Base-by-base conservation (phyloP, 805 yeast species). In the Saccharomyces mikatae region DNA sequence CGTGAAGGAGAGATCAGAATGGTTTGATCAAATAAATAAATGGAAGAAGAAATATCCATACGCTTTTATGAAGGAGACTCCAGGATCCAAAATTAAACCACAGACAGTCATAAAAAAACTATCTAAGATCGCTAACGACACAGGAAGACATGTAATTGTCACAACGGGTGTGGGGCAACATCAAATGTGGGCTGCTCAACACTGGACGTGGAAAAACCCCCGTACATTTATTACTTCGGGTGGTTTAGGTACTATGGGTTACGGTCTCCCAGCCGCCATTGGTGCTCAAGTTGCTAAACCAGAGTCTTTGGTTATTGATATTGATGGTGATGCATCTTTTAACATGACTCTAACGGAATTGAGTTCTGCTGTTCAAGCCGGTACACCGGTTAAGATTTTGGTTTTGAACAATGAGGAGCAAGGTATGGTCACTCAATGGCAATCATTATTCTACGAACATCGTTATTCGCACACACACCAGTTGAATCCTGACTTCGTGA, bases 381-480 rank as follows among this genome's bases (percentile, higher is more conserved):
- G 79, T 58, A 86, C 96, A 51, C 97, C 97, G 55, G 86, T 94
- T 60, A 94, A 94, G 78, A 81, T 89, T 57, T 79, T 89, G 71
- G 84, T 94, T 54, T 78, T 94, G 69, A 94, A 94, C 75, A 94
- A 94, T 73, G 98, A 92, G 76, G 99, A 94, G 77, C 99, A 94
- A 77, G 99, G 99, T 70, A 94, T 94, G 99, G 99, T 94, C 54
- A 92, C 98, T 13, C 99, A 94, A 74, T 94, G 99, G 99, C 99
- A 94, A 77, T 87, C 97, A 11, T 77, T 94, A 58, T 94, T 94
- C 79, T 94, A 94, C 75, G 96, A 92, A 72, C 92, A 92, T 74
- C 84, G 99, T 75, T 94, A 89, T 73, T 80, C 97, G n/a, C 98
- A 94, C 74, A 92, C 99, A 26, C 98, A 94, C 75, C 99, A 94